Base-by-base conservation (phyloP, 495 filamentous ascomycete species). In the Gamarada debralockiae region DNA sequence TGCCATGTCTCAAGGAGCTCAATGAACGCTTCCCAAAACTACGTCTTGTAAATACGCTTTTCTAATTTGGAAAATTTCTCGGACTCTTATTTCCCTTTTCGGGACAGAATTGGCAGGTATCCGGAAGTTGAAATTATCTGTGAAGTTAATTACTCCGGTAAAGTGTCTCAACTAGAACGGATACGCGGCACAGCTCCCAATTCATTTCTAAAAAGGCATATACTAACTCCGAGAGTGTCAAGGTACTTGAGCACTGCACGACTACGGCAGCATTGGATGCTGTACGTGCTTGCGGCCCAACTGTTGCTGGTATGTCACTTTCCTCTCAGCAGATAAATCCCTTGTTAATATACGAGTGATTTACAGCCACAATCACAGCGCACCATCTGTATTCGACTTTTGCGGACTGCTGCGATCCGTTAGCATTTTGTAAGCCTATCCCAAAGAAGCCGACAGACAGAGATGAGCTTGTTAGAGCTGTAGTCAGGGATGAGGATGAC, bases 191-290 rank as follows among this genome's bases (percentile, higher is more conserved):
- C 31, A 34, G 31, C 31, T 34, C 31, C 31, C n/a, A 34, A 8
- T 34, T 34, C 31, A 34, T 34, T 34, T 34, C n/a, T 34, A 34
- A 34, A 34, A 34, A n/a, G 31, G 31, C 31, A n/a, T 34, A 34
- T 34, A n/a, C 31, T 34, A n/a, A 34, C 31, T 34, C 31, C 31
- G 31, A 34, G 31, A 34, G 8, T 34, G 31, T 8, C n/a, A 34
- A 34, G 31, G 31, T 42, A 15, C 39, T 81, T 27, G 83, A 88
- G 67, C 90, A 96, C 69, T 90, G 86, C 71, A 92, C 86, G 25
- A 90, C 87, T 0, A 83, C 81, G 0, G 86, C 84, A n/a, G 92
- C 87, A 0, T 70, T 95, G n/a, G 82, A 86, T 55, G 82, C 86
- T 4, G 89, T 96, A 20, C 76, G 75, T 58, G 72, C 78, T 31